These are phyloP conservation scores for Cordyceps farinosa DNA, from an alignment of 2,329 filamentous ascomycete genomes.

Conservation along the genomic window DNA sequence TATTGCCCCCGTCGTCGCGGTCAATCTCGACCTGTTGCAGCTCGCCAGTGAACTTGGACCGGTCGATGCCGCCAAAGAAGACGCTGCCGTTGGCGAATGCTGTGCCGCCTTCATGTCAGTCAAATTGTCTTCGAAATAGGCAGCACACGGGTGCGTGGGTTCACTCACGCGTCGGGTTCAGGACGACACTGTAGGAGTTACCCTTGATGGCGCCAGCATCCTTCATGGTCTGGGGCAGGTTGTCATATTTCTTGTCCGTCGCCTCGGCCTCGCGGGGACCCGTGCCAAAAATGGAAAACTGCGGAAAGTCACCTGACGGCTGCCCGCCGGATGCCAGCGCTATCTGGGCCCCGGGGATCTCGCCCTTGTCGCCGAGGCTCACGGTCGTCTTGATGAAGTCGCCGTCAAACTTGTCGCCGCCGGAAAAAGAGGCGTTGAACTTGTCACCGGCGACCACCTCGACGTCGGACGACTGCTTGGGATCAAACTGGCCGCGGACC, in stretches of 20 bases:
- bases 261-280: background rate
- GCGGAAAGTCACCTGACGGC: constrained; percentile 1
- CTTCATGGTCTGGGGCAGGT: background rate
- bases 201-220: background rate
- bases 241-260: background rate
- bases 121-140: background rate
- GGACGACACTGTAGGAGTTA: constrained; percentile 2
- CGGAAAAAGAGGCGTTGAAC: constrained; percentile 1
- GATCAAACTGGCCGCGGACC: constrained; percentile 6
- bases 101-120: background rate
- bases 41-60: constrained; percentile 6
- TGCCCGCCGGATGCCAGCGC: constrained; percentile 2
- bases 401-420: constrained; percentile 7
- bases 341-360: background rate
- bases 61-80: constrained; percentile 13
- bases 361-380: background rate
- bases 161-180: constrained; percentile 8
- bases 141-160: background rate
- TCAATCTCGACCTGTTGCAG: constrained; percentile 1
- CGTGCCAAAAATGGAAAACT: constrained; percentile 2
- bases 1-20: background rate
- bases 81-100: constrained; percentile 10
- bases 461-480: background rate
- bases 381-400: constrained; percentile 6
- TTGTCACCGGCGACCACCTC: background rate